phyloP scores from a whole-genome alignment of 768 basidiomycete genomes.

The Leccinum disarticulatum region DNA sequence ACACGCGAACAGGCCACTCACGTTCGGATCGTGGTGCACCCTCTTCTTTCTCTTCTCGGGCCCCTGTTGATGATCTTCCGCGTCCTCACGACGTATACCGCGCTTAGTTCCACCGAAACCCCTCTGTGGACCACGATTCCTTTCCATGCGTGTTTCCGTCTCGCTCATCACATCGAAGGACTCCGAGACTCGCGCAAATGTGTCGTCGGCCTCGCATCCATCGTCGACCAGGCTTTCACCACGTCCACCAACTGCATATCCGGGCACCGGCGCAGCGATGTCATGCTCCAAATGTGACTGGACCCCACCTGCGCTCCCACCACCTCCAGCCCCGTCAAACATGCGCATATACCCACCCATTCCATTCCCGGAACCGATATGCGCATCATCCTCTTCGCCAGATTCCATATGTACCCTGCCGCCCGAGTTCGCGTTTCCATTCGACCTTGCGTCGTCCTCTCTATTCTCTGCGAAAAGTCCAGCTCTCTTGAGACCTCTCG shows the following conservation, averaged over 20 bases:
- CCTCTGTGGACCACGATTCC: conserved; percentile 1
- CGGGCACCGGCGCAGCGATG: conserved; percentile 21
- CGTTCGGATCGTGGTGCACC: conserved; percentile 16
- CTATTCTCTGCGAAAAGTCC: conserved; percentile 1
- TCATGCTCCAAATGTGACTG: conserved; percentile 8
- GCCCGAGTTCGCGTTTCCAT: not conserved
- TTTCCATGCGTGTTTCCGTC: conserved; percentile 9
- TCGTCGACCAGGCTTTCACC: not conserved
- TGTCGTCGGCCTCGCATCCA: not conserved
- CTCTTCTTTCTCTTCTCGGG: conserved; percentile 20
- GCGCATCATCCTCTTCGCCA: conserved; percentile 5
- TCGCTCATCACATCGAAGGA: conserved; percentile 11
- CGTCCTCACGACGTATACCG: conserved; percentile 12
- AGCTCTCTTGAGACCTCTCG: conserved; percentile 13
- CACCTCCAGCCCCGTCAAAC: conserved; percentile 7
- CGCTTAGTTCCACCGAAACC: conserved; percentile 15
- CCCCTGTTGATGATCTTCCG: conserved; percentile 9
- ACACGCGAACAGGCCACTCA: conserved; percentile 10
- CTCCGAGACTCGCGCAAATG: conserved; percentile 10
- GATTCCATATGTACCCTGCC: conserved; percentile 2
- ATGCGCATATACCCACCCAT: conserved; percentile 28
- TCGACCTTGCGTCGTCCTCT: conserved; percentile 5
- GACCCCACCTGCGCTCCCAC: not conserved
- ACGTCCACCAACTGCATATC: conserved; percentile 12
- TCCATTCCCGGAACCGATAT: not conserved